Conservation (phyloP, 2,329 filamentous ascomycete species). For the Dactylellina cionopaga region DNA sequence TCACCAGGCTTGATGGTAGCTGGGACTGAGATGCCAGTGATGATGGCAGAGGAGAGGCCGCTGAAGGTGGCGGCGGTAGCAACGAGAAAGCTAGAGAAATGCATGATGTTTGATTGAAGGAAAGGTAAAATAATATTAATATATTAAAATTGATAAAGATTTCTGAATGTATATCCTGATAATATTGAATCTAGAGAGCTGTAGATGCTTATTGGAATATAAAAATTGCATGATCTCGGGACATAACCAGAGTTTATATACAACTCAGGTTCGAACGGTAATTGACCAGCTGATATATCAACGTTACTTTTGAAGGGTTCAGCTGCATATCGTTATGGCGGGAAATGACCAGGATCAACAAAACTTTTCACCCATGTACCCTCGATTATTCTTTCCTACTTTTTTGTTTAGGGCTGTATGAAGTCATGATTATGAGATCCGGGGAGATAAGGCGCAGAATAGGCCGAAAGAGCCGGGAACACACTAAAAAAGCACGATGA, state of each 20-base stretch:
- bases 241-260: constrained; percentile 37
- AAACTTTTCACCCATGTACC: background rate
- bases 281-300: background rate
- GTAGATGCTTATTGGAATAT: constrained; percentile 16
- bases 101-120: constrained; percentile 17
- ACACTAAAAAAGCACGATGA: background rate
- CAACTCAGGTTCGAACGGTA: background rate
- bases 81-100: constrained; percentile 30
- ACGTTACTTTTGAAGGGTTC: constrained; percentile 3
- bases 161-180: background rate
- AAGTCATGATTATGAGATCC: constrained; percentile 43
- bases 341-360: background rate
- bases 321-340: background rate
- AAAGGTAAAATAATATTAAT: background rate
- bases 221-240: background rate
- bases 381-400: background rate
- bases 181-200: background rate
- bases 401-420: constrained; percentile 1
- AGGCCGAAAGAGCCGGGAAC: constrained; percentile 29
- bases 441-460: constrained; percentile 48
- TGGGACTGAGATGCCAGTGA: constrained; percentile 54
- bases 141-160: background rate
- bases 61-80: constrained; percentile 24
- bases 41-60: constrained; percentile 51
- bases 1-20: constrained; percentile 53